These are phyloP conservation scores for Zea luxurians DNA, from an alignment of 176 grass and related monocot genomes.

Conservation along the genomic window DNA sequence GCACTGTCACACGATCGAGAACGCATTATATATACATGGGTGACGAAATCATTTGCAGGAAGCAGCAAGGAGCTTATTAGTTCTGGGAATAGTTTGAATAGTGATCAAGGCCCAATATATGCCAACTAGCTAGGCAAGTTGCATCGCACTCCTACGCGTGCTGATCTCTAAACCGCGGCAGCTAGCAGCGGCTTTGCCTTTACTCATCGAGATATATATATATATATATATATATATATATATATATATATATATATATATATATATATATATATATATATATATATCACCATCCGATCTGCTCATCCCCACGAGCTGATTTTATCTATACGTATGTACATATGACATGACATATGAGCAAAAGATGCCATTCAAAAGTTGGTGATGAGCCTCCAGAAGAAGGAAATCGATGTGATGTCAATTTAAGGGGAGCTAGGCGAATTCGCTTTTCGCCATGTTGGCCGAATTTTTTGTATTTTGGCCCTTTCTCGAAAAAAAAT, in stretches of 20 bases:
- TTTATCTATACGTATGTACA: background rate
- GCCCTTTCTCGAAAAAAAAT: no score
- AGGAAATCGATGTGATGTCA: constrained; percentile 23
- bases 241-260: no score
- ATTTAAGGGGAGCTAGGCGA: background rate
- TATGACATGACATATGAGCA: background rate
- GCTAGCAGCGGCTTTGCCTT: constrained; percentile 46
- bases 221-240: no score
- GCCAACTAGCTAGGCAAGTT: constrained; percentile 48
- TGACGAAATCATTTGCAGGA: constrained; percentile 37
- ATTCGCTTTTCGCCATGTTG: background rate
- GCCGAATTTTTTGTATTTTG: no score
- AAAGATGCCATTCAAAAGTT: constrained; percentile 33
- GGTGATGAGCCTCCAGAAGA: constrained; percentile 25
- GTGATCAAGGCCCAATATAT: constrained; percentile 31
- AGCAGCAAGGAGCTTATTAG: constrained; percentile 22
- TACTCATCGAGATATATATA: background rate
- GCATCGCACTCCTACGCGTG: constrained; percentile 40
- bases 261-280: no score
- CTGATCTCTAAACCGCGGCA: constrained; percentile 34
- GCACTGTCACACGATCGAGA: constrained; percentile 38
- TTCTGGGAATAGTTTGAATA: constrained; percentile 45
- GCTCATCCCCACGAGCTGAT: constrained; percentile 26
- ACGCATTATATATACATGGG: constrained; percentile 30
- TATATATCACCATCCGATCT: constrained; percentile 35